These are phyloP conservation scores for Lichina pygmaea DNA, from an alignment of 495 filamentous ascomycete species.

Conservation along the genomic window DNA sequence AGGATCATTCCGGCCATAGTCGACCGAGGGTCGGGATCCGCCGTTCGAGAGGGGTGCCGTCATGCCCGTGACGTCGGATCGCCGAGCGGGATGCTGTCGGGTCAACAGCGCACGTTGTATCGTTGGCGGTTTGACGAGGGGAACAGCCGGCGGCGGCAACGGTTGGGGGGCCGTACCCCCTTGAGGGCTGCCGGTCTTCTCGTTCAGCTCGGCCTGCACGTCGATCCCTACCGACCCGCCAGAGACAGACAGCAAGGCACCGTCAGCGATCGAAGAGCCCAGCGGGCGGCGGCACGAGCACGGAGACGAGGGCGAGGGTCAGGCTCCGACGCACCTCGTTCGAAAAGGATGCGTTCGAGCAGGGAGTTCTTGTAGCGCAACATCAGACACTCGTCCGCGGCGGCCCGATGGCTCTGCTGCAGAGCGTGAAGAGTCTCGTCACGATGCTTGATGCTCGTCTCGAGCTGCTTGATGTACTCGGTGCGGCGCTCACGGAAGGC, in stretches of 20 bases:
- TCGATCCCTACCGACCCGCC: slow-evolving; percentile 43
- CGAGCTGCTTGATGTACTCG: slow-evolving; percentile 97
- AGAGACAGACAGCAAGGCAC: neutral
- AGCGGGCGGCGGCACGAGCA: neutral
- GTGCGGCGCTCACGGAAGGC: slow-evolving; percentile 90
- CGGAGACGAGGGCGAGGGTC: too few relatives aligned
- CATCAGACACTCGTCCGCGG: slow-evolving; percentile 95
- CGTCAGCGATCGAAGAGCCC: neutral
- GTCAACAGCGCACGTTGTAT: slow-evolving; percentile 49
- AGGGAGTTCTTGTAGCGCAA: slow-evolving; percentile 94
- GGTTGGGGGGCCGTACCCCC: slow-evolving; percentile 22
- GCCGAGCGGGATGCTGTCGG: slow-evolving; percentile 36
- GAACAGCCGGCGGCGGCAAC: slow-evolving; percentile 26
- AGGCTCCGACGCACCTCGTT: slow-evolving; percentile 41
- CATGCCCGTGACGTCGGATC: slow-evolving; percentile 40
- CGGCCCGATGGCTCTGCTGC: slow-evolving; percentile 79
- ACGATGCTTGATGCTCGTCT: slow-evolving; percentile 91
- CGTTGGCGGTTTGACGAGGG: slow-evolving; percentile 31
- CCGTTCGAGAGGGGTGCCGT: slow-evolving; percentile 17
- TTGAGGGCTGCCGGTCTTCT: slow-evolving; percentile 57
- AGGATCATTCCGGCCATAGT: slow-evolving; percentile 10
- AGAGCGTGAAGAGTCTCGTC: slow-evolving; percentile 77
- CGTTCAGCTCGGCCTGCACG: slow-evolving; percentile 79
- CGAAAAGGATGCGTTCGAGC: slow-evolving; percentile 76
- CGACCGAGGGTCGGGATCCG: slow-evolving; percentile 13